Evolutionary conservation across 441 rosid genomes (phyloP), one percentile per base, ranked within the genome.

Genomic region (Brassica balearica): DNA sequence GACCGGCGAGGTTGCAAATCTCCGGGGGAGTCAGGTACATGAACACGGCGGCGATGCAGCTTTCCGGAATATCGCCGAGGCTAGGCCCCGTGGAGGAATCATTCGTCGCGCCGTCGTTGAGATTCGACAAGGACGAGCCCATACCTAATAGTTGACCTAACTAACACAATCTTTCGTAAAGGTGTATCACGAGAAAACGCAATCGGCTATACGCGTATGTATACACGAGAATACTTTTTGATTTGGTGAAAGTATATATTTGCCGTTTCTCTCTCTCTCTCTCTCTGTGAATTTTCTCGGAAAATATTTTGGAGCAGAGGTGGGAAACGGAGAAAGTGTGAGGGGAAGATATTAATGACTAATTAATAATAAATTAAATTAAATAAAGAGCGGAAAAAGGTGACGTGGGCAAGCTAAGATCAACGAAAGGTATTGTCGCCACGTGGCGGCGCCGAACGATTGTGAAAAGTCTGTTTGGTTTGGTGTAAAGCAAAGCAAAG

Each of bases 41-140:
- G 55, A 87, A 87, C 14, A 88, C 92, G 76, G 85, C 82, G 22
- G 92, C 92, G 41, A 87, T 87, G 77, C 90, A 87, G 82, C 87
- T 81, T 82, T 88, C 90, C 8, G 90, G 90, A 73, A 86, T 88
- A 73, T 87, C 92, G 6, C 89, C 90, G 7, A 87, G 85, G 2
- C 91, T 88, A 1, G 94, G 94, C 65, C 93, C 77, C 11, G n/a
- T 77, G 72, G 8, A 94, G 91, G 1, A 91, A 53, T 84, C 89
- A 78, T 85, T 86, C 34, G 84, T 27, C 64, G 80, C 12, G 32
- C 86, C 89, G 71, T 90, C 98, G 75, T 87, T 80, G 68, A 86
- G 81, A 85, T 68, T 87, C 62, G 97, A 90, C 64, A 94, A 88
- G 74, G 96, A 83, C 78, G 97, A 88, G 17, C 97, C 94, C 96